These are phyloP conservation scores for Hysterium pulicare DNA, from an alignment of 2,329 filamentous ascomycete species.

Conservation along the genomic window DNA sequence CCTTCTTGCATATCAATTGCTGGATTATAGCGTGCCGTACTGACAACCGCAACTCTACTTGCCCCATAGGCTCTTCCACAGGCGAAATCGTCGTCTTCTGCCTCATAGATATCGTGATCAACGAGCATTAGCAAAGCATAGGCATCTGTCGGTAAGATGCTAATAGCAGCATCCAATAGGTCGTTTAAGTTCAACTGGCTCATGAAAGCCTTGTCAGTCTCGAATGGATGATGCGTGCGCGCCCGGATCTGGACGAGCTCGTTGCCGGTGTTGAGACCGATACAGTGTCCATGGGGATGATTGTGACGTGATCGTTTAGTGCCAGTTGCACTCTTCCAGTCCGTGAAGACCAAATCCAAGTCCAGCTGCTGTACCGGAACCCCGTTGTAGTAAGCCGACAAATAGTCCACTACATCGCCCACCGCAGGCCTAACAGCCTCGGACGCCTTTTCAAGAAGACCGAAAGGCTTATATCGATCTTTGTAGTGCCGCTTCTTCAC, in stretches of 20 bases:
- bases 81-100: constrained; percentile 63
- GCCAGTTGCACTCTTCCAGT: constrained; percentile 39
- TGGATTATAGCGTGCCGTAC: constrained; percentile 60
- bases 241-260: constrained; percentile 50
- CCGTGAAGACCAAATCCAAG: constrained; percentile 43
- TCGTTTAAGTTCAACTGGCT: constrained; percentile 60
- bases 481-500: constrained; percentile 47
- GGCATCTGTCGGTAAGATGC: constrained; percentile 55
- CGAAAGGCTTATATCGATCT: constrained; percentile 6
- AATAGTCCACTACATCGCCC: constrained; percentile 40
- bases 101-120: constrained; percentile 63
- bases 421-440: constrained; percentile 11
- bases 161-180: constrained; percentile 56
- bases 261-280: constrained; percentile 46
- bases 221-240: too few relatives aligned
- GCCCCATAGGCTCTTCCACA: constrained; percentile 66
- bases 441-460: background rate
- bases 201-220: constrained; percentile 46
- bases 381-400: constrained; percentile 54
- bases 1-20: constrained; percentile 42
- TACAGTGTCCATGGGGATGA: constrained; percentile 4
- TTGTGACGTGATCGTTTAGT: constrained; percentile 19
- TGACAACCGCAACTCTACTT: constrained; percentile 60
- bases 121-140: constrained; percentile 57
- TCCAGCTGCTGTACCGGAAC: constrained; percentile 49